A percentile compares a stretch with the other conserved stretches of the same genome.
Conservation (phyloP, 2,329 filamentous ascomycete genomes). For the Aspergillus awamori region DNA sequence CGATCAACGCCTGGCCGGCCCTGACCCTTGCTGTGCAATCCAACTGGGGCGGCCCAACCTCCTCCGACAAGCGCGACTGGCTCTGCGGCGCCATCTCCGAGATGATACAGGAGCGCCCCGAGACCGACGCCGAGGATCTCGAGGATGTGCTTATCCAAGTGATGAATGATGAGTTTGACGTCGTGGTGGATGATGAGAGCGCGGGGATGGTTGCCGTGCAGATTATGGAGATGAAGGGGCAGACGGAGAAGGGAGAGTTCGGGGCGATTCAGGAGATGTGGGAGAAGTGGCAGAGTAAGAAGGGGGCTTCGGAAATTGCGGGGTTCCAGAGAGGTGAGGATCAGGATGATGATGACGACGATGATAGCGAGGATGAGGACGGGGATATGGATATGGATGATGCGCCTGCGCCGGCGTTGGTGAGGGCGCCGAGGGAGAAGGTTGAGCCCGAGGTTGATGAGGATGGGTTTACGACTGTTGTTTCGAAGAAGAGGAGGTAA, state of each 20-base stretch:
- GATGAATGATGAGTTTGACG: slow-evolving; percentile 95
- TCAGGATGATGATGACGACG: slow-evolving; percentile 52
- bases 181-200: slow-evolving; percentile 87
- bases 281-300: slow-evolving; percentile 44
- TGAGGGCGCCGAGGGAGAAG: slow-evolving; percentile 63
- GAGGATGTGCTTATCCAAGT: slow-evolving; percentile 85
- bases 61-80: slow-evolving; percentile 90
- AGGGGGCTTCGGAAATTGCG: slow-evolving; percentile 33
- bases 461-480: slow-evolving; percentile 78
- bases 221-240: slow-evolving; percentile 68
- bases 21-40: slow-evolving; percentile 85
- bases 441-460: slow-evolving; percentile 73
- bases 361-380: slow-evolving; percentile 60
- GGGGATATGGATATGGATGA: slow-evolving; percentile 68
- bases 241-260: slow-evolving; percentile 68
- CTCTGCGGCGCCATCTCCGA: slow-evolving; percentile 86
- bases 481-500: slow-evolving; percentile 65
- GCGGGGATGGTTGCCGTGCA: slow-evolving; percentile 71
- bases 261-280: slow-evolving; percentile 66
- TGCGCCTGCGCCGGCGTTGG: slow-evolving; percentile 59
- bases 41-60: slow-evolving; percentile 83
- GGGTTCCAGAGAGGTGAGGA: slow-evolving; percentile 43
- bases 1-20: slow-evolving; percentile 84
- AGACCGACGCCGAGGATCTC: slow-evolving; percentile 75
- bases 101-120: slow-evolving; percentile 64